Conservation (phyloP, 2,329 filamentous ascomycete genomes). For the Orbilia quercus region DNA sequence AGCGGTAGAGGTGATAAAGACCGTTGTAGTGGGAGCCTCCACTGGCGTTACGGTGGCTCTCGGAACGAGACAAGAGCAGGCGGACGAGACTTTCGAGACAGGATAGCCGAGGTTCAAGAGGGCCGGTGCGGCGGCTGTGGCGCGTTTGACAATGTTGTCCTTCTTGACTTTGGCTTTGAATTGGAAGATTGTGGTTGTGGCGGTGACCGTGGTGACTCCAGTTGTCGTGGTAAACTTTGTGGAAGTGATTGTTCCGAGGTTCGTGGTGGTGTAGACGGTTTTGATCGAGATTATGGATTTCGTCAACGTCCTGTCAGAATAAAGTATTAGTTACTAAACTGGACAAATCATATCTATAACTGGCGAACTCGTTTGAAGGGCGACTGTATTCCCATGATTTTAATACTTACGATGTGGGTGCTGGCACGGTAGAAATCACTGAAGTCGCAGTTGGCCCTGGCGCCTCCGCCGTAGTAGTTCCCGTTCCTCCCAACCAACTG, state of each 20-base stretch:
- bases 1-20: conserved; percentile 14
- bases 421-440: conserved; percentile 19
- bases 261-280: conserved; percentile 12
- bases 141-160: conserved; percentile 19
- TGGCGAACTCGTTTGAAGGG: too few relatives aligned
- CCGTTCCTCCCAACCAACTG: conserved; percentile 17
- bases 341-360: neutral
- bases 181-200: conserved; percentile 42
- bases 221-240: conserved; percentile 35
- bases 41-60: neutral
- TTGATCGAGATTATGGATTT: conserved; percentile 15
- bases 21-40: conserved; percentile 9
- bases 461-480: conserved; percentile 4
- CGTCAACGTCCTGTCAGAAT: conserved; percentile 10
- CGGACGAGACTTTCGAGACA: conserved; percentile 13
- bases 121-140: neutral
- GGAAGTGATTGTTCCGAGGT: conserved; percentile 18
- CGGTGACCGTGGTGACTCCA: conserved; percentile 60
- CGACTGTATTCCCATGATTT: neutral
- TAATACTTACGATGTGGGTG: conserved; percentile 22
- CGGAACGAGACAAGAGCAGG: conserved; percentile 22
- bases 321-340: conserved; percentile 8
- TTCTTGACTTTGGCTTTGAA: conserved; percentile 34
- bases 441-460: too few relatives aligned
- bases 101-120: neutral